Base-by-base conservation (phyloP, 1,284 basidiomycete genomes). In the Xerocomus amazonicus region DNA sequence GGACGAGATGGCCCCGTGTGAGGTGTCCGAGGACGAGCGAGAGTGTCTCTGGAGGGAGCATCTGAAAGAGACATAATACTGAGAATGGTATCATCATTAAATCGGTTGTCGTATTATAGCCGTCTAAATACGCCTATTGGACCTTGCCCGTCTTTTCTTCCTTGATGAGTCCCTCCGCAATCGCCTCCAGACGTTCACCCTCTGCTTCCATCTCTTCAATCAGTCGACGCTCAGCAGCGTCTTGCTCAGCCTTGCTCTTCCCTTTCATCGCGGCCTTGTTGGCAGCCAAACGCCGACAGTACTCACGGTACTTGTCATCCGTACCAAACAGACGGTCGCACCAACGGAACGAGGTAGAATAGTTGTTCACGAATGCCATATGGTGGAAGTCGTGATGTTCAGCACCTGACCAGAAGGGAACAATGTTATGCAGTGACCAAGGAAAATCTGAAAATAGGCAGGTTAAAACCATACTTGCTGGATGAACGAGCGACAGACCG, bases 301-400 rank as follows among this genome's bases (percentile, higher is more conserved):
- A 92, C 38, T 79, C 82, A 17, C 75, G 81, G 74, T 93, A 96
- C 76, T 90, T 91, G 72, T 75, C 70, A 63, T 96, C 92, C 7
- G 92, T 95, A 56, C 92, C 92, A 65, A 89, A 84, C 58, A 91
- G 72, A 58, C 78, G 79, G 69, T 96, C 92, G 74, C 90, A 92
- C 88, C 90, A 95, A 47, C 92, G 81, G 83, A 96, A 96, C 14
- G 87, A 90, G 29, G 92, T 94, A 16, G 90, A 88, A 70, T 80
- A 95, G 77, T 93, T 94, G 78, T 91, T 91, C 49, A 82, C 81
- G 73, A 91, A 91, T 2, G 88, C 84, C 90, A 92, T 91, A 73
- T 95, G 92, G 70, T 95, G 92, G 81, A 92, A 95, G 67, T 94
- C 95, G 71, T 97, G 95, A 77, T 97, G 95, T 66, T 99, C 97